Percentiles rank a stretch among this genome's conserved stretches.
These are phyloP conservation scores for Wickerhamiella parazyma DNA, from an alignment of 805 yeast species.

Conservation along the genomic window DNA sequence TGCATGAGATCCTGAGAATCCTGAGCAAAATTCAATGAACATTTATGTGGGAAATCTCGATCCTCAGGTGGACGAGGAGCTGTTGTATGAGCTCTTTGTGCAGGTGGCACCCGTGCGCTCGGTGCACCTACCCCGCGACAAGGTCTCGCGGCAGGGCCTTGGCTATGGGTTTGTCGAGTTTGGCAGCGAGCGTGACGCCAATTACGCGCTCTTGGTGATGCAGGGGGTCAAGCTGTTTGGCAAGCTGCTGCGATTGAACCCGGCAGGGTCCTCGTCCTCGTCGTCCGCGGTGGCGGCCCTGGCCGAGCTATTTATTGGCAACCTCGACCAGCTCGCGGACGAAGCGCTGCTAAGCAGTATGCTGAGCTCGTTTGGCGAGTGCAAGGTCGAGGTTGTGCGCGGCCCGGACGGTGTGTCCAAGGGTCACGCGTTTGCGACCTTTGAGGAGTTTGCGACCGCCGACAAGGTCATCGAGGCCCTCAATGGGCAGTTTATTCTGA, in stretches of 20 bases:
- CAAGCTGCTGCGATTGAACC: constrained; percentile 44
- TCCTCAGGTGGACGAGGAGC: constrained; percentile 51
- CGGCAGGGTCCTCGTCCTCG: constrained; percentile 27
- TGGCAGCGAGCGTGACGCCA: constrained; percentile 43
- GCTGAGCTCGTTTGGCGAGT: constrained; percentile 55
- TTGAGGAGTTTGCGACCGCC: constrained; percentile 47
- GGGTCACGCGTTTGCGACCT: constrained; percentile 57
- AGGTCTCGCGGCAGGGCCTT: constrained; percentile 54
- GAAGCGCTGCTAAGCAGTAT: constrained; percentile 41
- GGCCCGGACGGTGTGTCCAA: constrained; percentile 38
- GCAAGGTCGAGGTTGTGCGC: constrained; percentile 27
- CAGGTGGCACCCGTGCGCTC: constrained; percentile 71
- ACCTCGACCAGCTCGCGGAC: constrained; percentile 54
- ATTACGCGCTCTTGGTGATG: constrained; percentile 49
- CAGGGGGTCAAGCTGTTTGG: constrained; percentile 50
- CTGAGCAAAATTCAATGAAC: background rate
- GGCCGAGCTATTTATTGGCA: constrained; percentile 58
- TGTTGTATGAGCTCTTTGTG: constrained; percentile 67
- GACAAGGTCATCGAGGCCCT: constrained; percentile 59
- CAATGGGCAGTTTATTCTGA: constrained; percentile 58
- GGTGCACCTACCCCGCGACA: constrained; percentile 67
- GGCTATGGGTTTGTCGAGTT: constrained; percentile 86
- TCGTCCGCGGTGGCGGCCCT: constrained; percentile 33
- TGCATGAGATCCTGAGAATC: no score
- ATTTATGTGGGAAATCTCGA: constrained; percentile 76